phyloP scores from a whole-genome alignment of 768 basidiomycete genomes.

The Mycena pura region DNA sequence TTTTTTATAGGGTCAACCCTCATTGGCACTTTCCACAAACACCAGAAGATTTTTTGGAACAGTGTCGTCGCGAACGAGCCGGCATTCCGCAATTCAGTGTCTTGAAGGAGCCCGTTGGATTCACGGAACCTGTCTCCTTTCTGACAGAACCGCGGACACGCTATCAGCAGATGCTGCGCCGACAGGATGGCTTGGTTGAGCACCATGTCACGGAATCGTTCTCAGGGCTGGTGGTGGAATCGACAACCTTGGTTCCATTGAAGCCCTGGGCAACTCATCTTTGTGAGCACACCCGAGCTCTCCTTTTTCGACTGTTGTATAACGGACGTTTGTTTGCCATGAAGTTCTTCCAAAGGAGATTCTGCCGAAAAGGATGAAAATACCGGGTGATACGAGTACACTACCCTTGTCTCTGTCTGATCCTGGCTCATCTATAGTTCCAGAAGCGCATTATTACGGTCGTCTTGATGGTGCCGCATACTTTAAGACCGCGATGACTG shows the following conservation, averaged over 20 bases:
- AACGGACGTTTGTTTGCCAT: not conserved
- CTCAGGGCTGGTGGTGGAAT: not conserved
- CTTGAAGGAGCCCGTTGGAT: constrained; percentile 7
- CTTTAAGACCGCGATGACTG: constrained; percentile 14
- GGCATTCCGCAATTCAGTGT: constrained; percentile 12
- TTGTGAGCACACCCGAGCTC: not conserved
- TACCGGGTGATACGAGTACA: not conserved
- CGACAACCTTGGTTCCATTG: not conserved
- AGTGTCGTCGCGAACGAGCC: not conserved
- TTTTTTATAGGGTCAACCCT: not conserved
- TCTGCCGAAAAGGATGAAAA: not conserved
- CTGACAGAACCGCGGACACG: constrained; percentile 55
- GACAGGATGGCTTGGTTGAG: not conserved
- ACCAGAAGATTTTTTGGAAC: not conserved
- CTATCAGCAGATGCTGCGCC: constrained; percentile 15
- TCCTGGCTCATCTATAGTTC: not conserved
- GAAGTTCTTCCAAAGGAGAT: not conserved
- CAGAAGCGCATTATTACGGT: constrained; percentile 1
- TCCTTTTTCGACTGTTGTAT: not conserved
- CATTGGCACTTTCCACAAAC: not conserved
- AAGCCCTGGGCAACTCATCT: constrained; percentile 3
- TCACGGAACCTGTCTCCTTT: constrained; percentile 6
- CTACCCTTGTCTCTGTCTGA: not conserved
- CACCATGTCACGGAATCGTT: constrained; percentile 1
- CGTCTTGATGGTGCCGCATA: not conserved